Conservation (phyloP, 2,329 filamentous ascomycete genomes). For the Calonectria pteridis region DNA sequence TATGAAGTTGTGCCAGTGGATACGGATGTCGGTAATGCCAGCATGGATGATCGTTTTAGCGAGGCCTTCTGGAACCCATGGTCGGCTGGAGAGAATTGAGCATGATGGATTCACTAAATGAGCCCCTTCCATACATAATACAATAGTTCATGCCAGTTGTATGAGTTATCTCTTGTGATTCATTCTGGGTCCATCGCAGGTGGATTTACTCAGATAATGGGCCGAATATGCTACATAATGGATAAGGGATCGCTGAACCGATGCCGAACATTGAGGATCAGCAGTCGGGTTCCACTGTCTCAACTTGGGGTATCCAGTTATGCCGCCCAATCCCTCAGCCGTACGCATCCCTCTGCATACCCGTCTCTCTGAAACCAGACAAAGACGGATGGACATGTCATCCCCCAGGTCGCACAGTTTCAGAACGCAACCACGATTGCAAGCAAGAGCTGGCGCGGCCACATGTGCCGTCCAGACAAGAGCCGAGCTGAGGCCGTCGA, state of each 20-base stretch:
- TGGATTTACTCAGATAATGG: background rate
- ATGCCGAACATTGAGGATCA: background rate
- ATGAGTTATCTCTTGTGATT: background rate
- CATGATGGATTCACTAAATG: background rate
- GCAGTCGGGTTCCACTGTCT: background rate
- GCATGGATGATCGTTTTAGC: background rate
- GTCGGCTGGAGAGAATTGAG: background rate
- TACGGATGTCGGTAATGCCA: background rate
- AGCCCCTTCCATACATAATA: background rate
- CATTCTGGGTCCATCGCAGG: background rate
- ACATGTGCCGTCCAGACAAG: background rate
- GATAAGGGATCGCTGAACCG: background rate
- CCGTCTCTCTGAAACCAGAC: background rate
- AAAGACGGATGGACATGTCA: background rate
- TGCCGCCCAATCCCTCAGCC: background rate
- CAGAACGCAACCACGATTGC: background rate
- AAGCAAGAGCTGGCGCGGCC: background rate
- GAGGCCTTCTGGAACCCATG: background rate
- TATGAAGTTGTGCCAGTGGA: background rate
- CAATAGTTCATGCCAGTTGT: background rate
- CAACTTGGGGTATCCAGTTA: background rate
- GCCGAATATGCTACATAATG: background rate
- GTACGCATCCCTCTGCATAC: background rate
- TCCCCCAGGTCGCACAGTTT: background rate
- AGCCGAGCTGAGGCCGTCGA: background rate